These are phyloP conservation scores for Plasmodium reichenowi DNA, from an alignment of 169 alveolate species.

Conservation along the genomic window DNA sequence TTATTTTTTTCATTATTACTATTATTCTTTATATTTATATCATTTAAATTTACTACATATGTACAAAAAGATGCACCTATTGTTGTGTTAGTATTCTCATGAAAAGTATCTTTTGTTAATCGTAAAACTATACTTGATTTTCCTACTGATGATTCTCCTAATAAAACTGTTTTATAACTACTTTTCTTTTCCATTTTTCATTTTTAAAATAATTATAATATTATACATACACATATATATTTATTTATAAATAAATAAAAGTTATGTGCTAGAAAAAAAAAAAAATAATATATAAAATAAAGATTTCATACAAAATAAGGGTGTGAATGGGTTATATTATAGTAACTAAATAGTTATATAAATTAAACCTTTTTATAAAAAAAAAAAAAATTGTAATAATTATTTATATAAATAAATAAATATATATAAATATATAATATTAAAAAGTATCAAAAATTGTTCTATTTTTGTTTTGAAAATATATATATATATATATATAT, in stretches of 20 bases:
- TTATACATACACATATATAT: slow-evolving; percentile 4
- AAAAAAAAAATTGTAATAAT: not conserved
- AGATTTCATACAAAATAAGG: not conserved
- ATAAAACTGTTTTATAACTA: slow-evolving; percentile 91
- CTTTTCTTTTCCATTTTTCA: slow-evolving; percentile 79
- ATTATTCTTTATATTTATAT: slow-evolving; percentile 40
- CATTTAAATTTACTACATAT: slow-evolving; percentile 82
- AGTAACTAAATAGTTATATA: not conserved
- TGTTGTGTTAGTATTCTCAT: slow-evolving; percentile 92
- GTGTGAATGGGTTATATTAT: not conserved
- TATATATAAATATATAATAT: too few relatives aligned
- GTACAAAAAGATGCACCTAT: slow-evolving; percentile 92
- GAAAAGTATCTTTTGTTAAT: slow-evolving; percentile 91
- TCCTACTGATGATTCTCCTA: slow-evolving; percentile 94
- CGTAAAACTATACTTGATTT: slow-evolving; percentile 92
- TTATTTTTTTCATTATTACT: slow-evolving; percentile 6
- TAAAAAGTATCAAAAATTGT: too few relatives aligned
- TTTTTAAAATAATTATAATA: slow-evolving; percentile 35
- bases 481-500: too few relatives aligned
- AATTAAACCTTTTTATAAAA: not conserved
- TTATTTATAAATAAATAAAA: not conserved
- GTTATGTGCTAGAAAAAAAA: slow-evolving; percentile 7
- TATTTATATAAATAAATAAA: too few relatives aligned
- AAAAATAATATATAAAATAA: slow-evolving; percentile 2
- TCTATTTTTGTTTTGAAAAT: too few relatives aligned